Percentiles rank a stretch among this genome's conserved stretches.
Evolutionary conservation across 257 asterid species (phyloP).

Genomic region (Catharanthus roseus): DNA sequence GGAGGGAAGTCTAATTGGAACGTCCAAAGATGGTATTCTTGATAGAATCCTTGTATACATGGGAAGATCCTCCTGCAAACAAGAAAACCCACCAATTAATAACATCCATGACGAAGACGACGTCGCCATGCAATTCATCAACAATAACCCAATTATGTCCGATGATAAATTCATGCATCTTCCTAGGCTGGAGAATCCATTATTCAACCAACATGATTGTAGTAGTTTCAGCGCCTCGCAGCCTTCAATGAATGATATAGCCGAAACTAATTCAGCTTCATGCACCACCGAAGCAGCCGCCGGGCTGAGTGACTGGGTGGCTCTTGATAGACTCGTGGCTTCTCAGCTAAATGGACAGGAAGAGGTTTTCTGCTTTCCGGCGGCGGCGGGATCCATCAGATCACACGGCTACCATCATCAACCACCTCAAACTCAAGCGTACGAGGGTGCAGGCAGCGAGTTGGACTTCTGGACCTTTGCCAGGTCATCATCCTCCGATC

Average conservation of each 20-base stretch:
- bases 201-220: conserved; percentile 19
- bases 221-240: conserved; percentile 20
- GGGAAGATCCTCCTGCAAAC: conserved; percentile 68
- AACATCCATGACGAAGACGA: not conserved
- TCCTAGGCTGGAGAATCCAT: conserved; percentile 48
- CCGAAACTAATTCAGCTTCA: conserved; percentile 9
- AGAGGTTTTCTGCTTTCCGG: conserved; percentile 43
- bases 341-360: conserved; percentile 82
- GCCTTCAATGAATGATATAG: conserved; percentile 18
- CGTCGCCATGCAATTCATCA: conserved; percentile 14
- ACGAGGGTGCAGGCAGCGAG: conserved; percentile 31
- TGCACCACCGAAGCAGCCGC: not conserved
- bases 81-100: conserved; percentile 25
- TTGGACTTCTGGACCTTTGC: conserved; percentile 63
- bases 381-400: conserved; percentile 16
- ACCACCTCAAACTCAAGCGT: conserved; percentile 21
- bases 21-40: conserved; percentile 55
- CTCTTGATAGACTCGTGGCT: conserved; percentile 80
- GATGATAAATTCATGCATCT: conserved; percentile 54
- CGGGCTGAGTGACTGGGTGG: conserved; percentile 45
- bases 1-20: conserved; percentile 9
- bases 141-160: conserved; percentile 3
- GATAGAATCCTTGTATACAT: conserved; percentile 70
- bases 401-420: conserved; percentile 22
- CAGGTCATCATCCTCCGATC: conserved; percentile 58